These are phyloP conservation scores for Apiotrichum sp. DNA, from an alignment of 1,284 basidiomycete genomes.

Conservation along the genomic window DNA sequence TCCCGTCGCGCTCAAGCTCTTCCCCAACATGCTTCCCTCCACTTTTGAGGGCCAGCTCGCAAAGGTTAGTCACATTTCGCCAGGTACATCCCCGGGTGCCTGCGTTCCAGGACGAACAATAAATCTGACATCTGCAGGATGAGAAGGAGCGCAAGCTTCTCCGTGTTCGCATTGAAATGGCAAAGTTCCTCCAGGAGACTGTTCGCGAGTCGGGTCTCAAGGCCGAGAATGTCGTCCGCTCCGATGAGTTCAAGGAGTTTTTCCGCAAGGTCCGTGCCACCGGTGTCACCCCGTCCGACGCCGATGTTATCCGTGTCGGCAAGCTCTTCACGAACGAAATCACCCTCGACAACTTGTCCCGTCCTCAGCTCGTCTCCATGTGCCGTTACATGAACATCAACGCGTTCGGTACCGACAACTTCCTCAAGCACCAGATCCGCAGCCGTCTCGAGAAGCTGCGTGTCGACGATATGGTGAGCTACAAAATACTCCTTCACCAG, in stretches of 20 bases:
- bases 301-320: conserved; percentile 89
- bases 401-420: conserved; percentile 98
- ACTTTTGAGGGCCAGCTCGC: conserved; percentile 98
- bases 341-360: conserved; percentile 93
- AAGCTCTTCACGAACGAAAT: conserved; percentile 96
- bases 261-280: conserved; percentile 97
- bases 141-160: conserved; percentile 96
- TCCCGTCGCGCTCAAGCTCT: conserved; percentile 91
- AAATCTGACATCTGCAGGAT: conserved; percentile 54
- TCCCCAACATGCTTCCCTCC: conserved; percentile 97
- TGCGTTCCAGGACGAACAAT: not conserved
- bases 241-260: conserved; percentile 97
- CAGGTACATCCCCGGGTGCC: too few species aligned
- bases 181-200: conserved; percentile 98
- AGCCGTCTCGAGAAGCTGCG: conserved; percentile 75
- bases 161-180: conserved; percentile 94
- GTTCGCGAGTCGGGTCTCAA: conserved; percentile 88
- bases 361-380: conserved; percentile 95
- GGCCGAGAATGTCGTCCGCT: conserved; percentile 84
- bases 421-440: conserved; percentile 88
- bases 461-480: conserved; percentile 84
- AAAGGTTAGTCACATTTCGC: conserved; percentile 54
- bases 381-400: conserved; percentile 97
- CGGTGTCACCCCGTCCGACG: conserved; percentile 81
- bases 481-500: too few species aligned